Percentiles rank a stretch among this genome's conserved stretches.
Evolutionary conservation across 768 basidiomycete species (phyloP).

Genomic region (Suillus brevipes): DNA sequence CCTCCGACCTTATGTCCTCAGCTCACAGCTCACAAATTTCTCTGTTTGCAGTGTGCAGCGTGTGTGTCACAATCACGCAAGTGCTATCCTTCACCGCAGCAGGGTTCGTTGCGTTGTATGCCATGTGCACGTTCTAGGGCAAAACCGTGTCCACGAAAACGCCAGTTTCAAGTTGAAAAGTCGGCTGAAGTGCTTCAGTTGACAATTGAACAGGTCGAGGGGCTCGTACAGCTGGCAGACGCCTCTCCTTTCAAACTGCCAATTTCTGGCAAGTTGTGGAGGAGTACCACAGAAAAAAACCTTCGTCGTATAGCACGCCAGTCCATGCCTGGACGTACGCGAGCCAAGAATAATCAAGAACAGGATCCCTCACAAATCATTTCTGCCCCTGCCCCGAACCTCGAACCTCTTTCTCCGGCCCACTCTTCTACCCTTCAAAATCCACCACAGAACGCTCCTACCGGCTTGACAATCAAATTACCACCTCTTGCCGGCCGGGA

Average conservation of each 20-base stretch:
- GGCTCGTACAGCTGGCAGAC: constrained; percentile 2
- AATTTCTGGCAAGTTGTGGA: not conserved
- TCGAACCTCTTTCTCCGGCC: not conserved
- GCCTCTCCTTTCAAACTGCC: not conserved
- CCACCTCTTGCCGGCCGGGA: not conserved
- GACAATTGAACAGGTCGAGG: not conserved
- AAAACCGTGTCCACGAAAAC: constrained; percentile 7
- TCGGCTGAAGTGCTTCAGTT: constrained; percentile 6
- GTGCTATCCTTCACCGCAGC: constrained; percentile 6
- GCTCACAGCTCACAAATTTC: not conserved
- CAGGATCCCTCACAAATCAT: not conserved
- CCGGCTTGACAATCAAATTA: not conserved
- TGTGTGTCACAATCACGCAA: constrained; percentile 7
- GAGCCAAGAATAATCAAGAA: not conserved
- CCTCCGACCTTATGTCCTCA: not conserved
- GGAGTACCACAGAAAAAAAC: not conserved
- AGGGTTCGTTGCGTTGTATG: constrained; percentile 7
- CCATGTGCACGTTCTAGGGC: constrained; percentile 10
- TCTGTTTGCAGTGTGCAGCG: constrained; percentile 3
- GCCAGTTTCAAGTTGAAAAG: constrained; percentile 10
- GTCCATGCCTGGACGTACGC: not conserved
- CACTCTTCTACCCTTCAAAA: not conserved
- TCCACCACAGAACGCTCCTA: not conserved
- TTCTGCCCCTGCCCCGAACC: not conserved
- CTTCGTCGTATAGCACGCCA: not conserved